Base-by-base conservation (phyloP, 495 filamentous ascomycete species). In the Daldinia vernicosa region DNA sequence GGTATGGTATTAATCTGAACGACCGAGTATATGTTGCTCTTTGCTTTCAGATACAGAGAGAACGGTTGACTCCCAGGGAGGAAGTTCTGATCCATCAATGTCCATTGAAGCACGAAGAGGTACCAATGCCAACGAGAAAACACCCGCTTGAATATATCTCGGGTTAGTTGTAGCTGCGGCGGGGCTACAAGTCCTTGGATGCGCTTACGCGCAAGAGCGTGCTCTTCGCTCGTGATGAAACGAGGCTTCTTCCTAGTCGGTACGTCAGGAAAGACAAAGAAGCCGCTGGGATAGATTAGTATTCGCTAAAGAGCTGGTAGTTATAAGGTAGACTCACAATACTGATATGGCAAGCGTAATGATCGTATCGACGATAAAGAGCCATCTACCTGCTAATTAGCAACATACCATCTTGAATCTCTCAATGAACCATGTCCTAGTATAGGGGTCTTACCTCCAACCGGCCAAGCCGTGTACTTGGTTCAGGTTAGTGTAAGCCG, bases 221-320 rank as follows among this genome's bases (percentile, higher is more conserved):
- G 73, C 52, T 75, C 69, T 39, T 69, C 69, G 19, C 22, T 26
- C 5, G 69, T 75, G 58, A 75, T 64, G 11, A 71, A 60, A 4
- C 65, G 57, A 2, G 73, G 73, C 26, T 76, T 76, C 12, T 81
- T 81, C n/a, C 77, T 78, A 0, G 71, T 66, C 6, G 82, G 83
- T 3, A 79, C 79, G 62, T 84, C 82, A 1, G 82, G 83, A 50
- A 84, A 83, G 26, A 83, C 72, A n/a, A 83, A 62, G 45, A 80
- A 82, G 3, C 83, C 81, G 4, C 72, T 74, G 4, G 6, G 19
- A 59, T 50, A 33, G 11, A n/a, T 57, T 24, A 68, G 15, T 35
- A 60, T 15, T 37, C 17, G 12, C 11, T 19, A 19, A 37, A 51
- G 19, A 1, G 3, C 6, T 12, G 17, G 6, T 15, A 15, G 7